Evolutionary conservation across 805 yeast species (phyloP).

Genomic region (Saccharomycopsis guyanensis): DNA sequence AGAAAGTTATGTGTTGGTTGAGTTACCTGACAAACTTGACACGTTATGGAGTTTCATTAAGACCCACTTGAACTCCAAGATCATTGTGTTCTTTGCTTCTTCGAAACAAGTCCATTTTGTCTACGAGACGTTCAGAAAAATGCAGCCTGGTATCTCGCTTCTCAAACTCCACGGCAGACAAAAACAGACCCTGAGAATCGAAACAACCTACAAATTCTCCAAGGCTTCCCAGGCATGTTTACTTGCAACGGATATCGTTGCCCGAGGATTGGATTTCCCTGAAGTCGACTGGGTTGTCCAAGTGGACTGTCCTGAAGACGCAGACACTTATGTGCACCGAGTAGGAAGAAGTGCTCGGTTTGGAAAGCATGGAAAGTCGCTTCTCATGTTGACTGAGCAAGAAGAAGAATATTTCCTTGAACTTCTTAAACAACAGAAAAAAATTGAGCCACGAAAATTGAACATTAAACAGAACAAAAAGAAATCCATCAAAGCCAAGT

Average conservation of each 20-base stretch:
- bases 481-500: conserved; percentile 69
- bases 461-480: conserved; percentile 66
- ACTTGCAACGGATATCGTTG: conserved; percentile 86
- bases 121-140: conserved; percentile 75
- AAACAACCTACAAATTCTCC: conserved; percentile 70
- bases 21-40: conserved; percentile 76
- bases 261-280: conserved; percentile 89
- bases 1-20: conserved; percentile 70
- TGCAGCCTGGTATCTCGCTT: conserved; percentile 88
- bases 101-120: conserved; percentile 88
- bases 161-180: conserved; percentile 84
- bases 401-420: conserved; percentile 74
- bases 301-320: conserved; percentile 85
- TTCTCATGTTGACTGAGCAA: conserved; percentile 73
- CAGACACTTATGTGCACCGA: conserved; percentile 82
- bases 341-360: conserved; percentile 88
- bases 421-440: conserved; percentile 45
- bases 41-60: conserved; percentile 80
- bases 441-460: conserved; percentile 63
- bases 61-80: conserved; percentile 71
- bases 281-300: conserved; percentile 94
- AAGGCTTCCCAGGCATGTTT: conserved; percentile 74
- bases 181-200: conserved; percentile 82
- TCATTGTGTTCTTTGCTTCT: conserved; percentile 77
- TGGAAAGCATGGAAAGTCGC: conserved; percentile 75